Base-by-base conservation (phyloP, 805 yeast genomes). In the Candida ortonii region DNA sequence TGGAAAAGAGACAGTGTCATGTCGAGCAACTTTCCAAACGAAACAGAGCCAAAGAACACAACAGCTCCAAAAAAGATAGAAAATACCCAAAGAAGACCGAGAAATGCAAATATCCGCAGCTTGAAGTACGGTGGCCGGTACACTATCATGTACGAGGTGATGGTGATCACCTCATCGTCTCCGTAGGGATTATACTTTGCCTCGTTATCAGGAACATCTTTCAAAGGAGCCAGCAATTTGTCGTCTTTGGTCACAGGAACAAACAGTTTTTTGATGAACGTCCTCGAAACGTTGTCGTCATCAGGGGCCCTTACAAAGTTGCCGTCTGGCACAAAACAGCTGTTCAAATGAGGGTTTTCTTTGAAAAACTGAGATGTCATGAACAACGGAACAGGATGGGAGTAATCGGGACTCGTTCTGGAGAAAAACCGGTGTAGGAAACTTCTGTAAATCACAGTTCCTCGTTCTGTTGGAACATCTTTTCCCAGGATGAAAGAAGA, bases 71-170 rank as follows among this genome's bases (percentile, higher is more conserved):
- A 26, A 1, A 55, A 11, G n/a, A 70, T 52, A 0, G 80, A 68
- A 44, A 66, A 69, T 1, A 65, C 38, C 75, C 77, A 73, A 5
- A 73, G 50, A 43, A 63, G 53, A 2, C 52, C 48, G 19, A 75
- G 59, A 27, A 84, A 54, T 0, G 51, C 61, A 15, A 71, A 63
- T 22, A 87, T 68, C 39, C 96, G 69, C 2, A 51, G 20, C 33
- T 77, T 70, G 57, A 90, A 85, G 31, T 70, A 47, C 2, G 95
- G 95, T 4, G 99, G 97, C 28, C 86, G 69, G 61, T 89, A 94
- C 3, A 89, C 96, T 18, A 89, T 74, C 2, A 75, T 68, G 57
- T 89, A 87, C 2, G 65, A 57, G 6, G 55, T 61, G 16, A 55
- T 51, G 6, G 57, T 49, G 32, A 57, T 43, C 16, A 57, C 42